Percentiles rank a stretch among this genome's conserved stretches.
Conservation (phyloP, 805 yeast genomes). For the Lachancea thermotolerans region DNA sequence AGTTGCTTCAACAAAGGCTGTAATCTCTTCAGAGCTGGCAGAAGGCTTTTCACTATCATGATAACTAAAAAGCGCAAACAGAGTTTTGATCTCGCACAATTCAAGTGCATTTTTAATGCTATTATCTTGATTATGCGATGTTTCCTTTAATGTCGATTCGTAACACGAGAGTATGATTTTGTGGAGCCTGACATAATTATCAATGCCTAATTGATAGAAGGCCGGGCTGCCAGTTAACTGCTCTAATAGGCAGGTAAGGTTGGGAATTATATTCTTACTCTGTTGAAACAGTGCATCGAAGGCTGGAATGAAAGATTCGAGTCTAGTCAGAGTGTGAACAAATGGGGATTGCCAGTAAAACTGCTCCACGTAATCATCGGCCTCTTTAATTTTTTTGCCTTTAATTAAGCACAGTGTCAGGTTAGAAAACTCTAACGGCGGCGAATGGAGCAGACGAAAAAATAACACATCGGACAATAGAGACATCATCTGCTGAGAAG, state of each 20-base stretch:
- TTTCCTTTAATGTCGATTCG: not conserved
- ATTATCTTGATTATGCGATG: not conserved
- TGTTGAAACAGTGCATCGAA: constrained; percentile 10
- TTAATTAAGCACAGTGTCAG: constrained; percentile 15
- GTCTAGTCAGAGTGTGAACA: constrained; percentile 10
- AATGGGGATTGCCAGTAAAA: constrained; percentile 11
- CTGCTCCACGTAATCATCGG: constrained; percentile 10
- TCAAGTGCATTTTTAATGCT: not conserved
- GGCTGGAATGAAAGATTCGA: constrained; percentile 7
- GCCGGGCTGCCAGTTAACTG: not conserved
- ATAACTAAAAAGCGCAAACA: not conserved
- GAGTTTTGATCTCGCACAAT: not conserved
- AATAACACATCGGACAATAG: constrained; percentile 35
- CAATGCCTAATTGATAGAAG: not conserved
- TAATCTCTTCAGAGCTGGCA: not conserved
- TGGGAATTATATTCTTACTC: constrained; percentile 13
- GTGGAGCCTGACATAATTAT: not conserved
- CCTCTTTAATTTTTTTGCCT: constrained; percentile 6
- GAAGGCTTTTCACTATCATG: not conserved
- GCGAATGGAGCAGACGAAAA: constrained; percentile 22
- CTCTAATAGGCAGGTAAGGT: constrained; percentile 12
- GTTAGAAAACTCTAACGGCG: constrained; percentile 14
- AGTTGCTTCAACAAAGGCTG: constrained; percentile 21
- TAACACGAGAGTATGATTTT: not conserved
- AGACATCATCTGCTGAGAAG: constrained; percentile 29